A percentile compares a stretch with the other conserved stretches of the same genome.
Evolutionary conservation across 805 yeast genomes (phyloP).

Genomic region (Candida chilensis): DNA sequence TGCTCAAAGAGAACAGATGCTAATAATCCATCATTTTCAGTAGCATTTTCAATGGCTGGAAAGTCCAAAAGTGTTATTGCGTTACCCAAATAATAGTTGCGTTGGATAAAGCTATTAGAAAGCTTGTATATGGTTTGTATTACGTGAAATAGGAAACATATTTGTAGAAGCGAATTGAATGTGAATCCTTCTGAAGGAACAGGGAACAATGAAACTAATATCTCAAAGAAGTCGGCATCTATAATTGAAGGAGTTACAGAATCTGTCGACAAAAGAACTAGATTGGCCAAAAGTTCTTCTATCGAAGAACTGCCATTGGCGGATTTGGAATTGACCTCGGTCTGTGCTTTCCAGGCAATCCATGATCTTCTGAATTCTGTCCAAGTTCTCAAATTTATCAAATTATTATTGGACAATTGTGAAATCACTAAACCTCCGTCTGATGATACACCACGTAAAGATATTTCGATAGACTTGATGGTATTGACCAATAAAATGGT

Average conservation of each 20-base stretch:
- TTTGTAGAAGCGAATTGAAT: conserved; percentile 18
- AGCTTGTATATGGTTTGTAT: conserved; percentile 15
- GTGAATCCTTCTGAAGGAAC: conserved; percentile 19
- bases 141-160: conserved; percentile 22
- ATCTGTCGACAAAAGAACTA: conserved; percentile 14
- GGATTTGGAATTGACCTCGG: neutral
- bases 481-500: conserved; percentile 43
- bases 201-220: conserved; percentile 21
- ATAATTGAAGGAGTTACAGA: conserved; percentile 14
- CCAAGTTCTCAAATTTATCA: conserved; percentile 48
- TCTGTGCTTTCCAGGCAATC: conserved; percentile 3
- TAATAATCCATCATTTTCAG: conserved; percentile 2
- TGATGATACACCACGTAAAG: conserved; percentile 43
- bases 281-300: conserved; percentile 10
- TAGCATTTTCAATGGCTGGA: neutral
- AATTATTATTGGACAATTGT: conserved; percentile 53
- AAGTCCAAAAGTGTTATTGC: neutral
- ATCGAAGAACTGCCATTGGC: conserved; percentile 1
- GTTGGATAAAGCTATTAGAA: neutral
- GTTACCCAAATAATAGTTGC: neutral
- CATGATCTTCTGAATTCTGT: conserved; percentile 25
- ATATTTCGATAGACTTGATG: conserved; percentile 56
- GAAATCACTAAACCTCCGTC: conserved; percentile 35
- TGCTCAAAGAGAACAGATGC: conserved; percentile 1
- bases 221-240: conserved; percentile 24